Percentiles rank a stretch among this genome's conserved stretches.
Evolutionary conservation across 2,329 filamentous ascomycete species (phyloP).

Genomic region (Sclerotinia glacialis): DNA sequence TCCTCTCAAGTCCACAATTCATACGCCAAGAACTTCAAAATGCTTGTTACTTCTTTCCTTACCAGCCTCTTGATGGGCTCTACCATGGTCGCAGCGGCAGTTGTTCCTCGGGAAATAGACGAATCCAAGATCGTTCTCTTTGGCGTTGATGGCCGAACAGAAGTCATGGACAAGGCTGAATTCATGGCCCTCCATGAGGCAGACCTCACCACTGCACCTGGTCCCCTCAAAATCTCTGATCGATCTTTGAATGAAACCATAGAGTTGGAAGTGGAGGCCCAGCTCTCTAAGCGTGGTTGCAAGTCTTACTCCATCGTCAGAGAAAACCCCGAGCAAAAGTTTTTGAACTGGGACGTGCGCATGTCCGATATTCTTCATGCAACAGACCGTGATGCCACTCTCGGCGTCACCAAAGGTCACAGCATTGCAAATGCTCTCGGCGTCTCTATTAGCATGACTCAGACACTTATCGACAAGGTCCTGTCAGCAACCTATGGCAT

Average conservation of each 20-base stretch:
- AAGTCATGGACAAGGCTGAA: slow-evolving; percentile 15
- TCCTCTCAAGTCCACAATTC: neutral
- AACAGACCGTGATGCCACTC: neutral
- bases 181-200: neutral
- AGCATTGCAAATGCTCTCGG: neutral
- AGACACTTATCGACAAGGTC: neutral
- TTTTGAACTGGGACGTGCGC: slow-evolving; percentile 12
- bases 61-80: slow-evolving; percentile 12
- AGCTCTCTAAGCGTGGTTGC: neutral
- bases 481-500: neutral
- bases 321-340: neutral
- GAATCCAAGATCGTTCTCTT: slow-evolving; percentile 10
- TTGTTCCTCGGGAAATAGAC: neutral
- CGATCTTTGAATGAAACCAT: neutral
- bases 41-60: slow-evolving; percentile 8
- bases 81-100: neutral
- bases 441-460: neutral
- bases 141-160: slow-evolving; percentile 4
- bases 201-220: neutral
- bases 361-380: slow-evolving; percentile 13
- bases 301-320: neutral
- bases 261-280: neutral
- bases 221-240: neutral
- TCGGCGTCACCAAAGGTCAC: slow-evolving; percentile 7
- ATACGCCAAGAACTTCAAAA: neutral